These are phyloP conservation scores for Plasmodium coatneyi DNA, from an alignment of 169 alveolate genomes.

Conservation along the genomic window DNA sequence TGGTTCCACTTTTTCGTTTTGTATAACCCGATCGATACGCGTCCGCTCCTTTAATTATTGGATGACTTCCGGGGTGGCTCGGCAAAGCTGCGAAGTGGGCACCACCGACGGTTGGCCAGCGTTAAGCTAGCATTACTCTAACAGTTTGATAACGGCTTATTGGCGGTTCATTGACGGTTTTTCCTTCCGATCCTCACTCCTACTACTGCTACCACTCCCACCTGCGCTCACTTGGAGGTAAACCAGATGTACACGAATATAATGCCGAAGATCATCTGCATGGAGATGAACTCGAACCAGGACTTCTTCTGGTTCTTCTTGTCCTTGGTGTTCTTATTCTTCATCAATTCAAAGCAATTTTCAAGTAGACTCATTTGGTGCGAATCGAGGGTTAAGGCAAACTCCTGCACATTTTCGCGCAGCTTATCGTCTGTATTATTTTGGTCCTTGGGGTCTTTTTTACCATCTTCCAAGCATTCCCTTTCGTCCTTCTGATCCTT, in stretches of 20 bases:
- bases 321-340: constrained; percentile 28
- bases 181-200: not conserved
- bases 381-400: constrained; percentile 67
- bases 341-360: constrained; percentile 65
- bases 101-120: too few relatives aligned
- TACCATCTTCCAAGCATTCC: constrained; percentile 13
- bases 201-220: not conserved
- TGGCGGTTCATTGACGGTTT: not conserved
- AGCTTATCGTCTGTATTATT: not conserved
- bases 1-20: not conserved
- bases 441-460: constrained; percentile 28
- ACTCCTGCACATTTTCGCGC: constrained; percentile 25
- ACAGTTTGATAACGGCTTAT: not conserved
- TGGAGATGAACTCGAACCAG: constrained; percentile 70
- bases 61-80: not conserved
- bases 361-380: constrained; percentile 64
- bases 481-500: not conserved
- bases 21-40: not conserved
- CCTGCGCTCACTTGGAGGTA: constrained; percentile 26
- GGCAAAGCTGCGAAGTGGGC: not conserved
- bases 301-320: constrained; percentile 45
- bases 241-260: constrained; percentile 72
- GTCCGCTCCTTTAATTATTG: not conserved
- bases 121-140: not conserved
- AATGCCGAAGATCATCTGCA: constrained; percentile 70